These are phyloP conservation scores for Nitzschia sp. DNA, from an alignment of 108 stramenopile genomes.

Conservation along the genomic window DNA sequence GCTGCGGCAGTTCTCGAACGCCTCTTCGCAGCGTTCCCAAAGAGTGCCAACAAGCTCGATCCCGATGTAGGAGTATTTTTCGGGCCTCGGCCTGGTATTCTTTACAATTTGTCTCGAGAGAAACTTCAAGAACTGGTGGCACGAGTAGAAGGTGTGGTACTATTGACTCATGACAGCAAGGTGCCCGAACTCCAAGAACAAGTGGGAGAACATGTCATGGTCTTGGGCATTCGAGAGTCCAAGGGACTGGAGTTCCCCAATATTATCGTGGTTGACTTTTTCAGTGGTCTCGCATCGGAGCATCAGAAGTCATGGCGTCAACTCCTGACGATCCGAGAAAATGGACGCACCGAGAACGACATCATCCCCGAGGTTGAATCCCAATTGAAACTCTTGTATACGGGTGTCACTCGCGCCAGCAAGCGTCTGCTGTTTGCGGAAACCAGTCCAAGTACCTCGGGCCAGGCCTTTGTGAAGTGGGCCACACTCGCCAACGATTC, in stretches of 20 bases:
- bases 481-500: background rate
- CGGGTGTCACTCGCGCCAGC: constrained; percentile 49
- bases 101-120: constrained; percentile 24
- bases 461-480: constrained; percentile 37
- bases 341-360: background rate
- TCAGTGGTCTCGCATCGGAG: constrained; percentile 31
- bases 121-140: constrained; percentile 19
- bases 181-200: constrained; percentile 2
- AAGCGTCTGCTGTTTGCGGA: constrained; percentile 57
- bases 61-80: constrained; percentile 49
- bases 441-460: constrained; percentile 36
- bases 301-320: constrained; percentile 51
- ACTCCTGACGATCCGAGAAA: constrained; percentile 35
- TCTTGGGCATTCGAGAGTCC: constrained; percentile 48
- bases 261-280: constrained; percentile 64
- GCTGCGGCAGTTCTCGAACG: constrained; percentile 43
- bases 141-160: constrained; percentile 30
- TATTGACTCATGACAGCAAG: constrained; percentile 43
- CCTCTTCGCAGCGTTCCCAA: constrained; percentile 43
- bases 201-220: constrained; percentile 22
- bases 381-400: constrained; percentile 56
- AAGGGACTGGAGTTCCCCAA: constrained; percentile 62
- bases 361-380: constrained; percentile 43
- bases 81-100: constrained; percentile 52
- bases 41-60: constrained; percentile 38